Percentiles rank a stretch among this genome's conserved stretches.
phyloP scores from a whole-genome alignment of 192 early-diverging fungal genomes.

The Entomortierella parvispora region DNA sequence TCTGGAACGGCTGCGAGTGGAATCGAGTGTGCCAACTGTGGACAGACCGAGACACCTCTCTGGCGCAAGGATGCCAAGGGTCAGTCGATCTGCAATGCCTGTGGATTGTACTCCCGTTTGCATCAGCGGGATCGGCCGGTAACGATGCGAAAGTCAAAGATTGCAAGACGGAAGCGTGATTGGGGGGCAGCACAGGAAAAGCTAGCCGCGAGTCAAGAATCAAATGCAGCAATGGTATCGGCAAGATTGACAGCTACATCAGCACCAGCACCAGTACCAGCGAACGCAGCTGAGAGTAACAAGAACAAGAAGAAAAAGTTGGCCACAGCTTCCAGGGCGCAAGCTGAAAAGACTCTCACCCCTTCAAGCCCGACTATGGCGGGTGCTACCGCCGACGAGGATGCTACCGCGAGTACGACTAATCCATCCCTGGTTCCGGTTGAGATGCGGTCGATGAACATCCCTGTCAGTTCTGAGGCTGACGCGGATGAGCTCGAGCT shows the following conservation, averaged over 20 bases:
- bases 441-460: conserved; percentile 46
- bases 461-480: conserved; percentile 27
- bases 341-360: background rate
- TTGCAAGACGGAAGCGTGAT: conserved; percentile 61
- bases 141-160: conserved; percentile 65
- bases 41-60: conserved; percentile 81
- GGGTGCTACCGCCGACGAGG: background rate
- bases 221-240: background rate
- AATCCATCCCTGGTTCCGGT: background rate
- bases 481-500: conserved; percentile 27
- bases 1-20: no score
- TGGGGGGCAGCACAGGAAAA: conserved; percentile 33
- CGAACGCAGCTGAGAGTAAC: background rate
- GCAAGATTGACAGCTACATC: background rate
- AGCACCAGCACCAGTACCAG: background rate
- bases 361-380: background rate
- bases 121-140: conserved; percentile 62
- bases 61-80: conserved; percentile 84
- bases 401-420: no score
- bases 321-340: background rate
- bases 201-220: background rate
- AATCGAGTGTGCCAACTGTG: conserved; percentile 79
- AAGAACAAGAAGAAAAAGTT: background rate
- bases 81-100: conserved; percentile 84
- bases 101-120: conserved; percentile 70